A percentile compares a stretch with the other conserved stretches of the same genome.
Evolutionary conservation across 1,284 basidiomycete species (phyloP).

Genomic region (Tremellales sp.): DNA sequence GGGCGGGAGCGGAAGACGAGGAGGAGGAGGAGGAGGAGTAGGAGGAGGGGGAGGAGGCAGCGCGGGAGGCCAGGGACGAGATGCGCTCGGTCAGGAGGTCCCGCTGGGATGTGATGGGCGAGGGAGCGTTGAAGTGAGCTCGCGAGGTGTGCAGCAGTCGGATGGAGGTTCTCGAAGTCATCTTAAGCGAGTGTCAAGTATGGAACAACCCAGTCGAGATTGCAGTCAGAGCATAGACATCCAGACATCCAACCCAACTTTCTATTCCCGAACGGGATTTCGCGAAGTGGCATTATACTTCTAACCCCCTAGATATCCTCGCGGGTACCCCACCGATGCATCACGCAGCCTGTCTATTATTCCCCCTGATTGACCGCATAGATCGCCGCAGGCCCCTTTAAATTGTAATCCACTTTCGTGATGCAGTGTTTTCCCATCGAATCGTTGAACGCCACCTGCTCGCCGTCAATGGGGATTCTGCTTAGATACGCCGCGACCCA

Average conservation of each 20-base stretch:
- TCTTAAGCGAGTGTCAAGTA: too few relatives aligned
- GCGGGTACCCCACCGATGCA: too few relatives aligned
- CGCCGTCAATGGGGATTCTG: not conserved
- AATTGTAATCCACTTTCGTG: conserved; percentile 48
- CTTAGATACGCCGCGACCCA: conserved; percentile 46
- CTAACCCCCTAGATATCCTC: too few relatives aligned
- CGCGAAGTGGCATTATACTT: too few relatives aligned
- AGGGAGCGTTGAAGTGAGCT: conserved; percentile 6
- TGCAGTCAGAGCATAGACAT: too few relatives aligned
- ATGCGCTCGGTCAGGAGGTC: conserved; percentile 1
- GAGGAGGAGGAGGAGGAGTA: not conserved
- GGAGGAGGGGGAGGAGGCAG: too few relatives aligned
- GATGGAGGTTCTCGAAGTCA: too few relatives aligned
- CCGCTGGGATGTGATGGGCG: not conserved
- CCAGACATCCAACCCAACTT: too few relatives aligned
- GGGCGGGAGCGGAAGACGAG: not conserved
- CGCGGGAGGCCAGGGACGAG: too few relatives aligned
- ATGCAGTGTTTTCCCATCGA: conserved; percentile 40
- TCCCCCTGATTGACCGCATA: conserved; percentile 31
- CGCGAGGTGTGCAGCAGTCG: conserved; percentile 13
- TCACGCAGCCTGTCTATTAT: too few relatives aligned
- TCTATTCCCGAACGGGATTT: too few relatives aligned
- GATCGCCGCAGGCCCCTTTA: conserved; percentile 43
- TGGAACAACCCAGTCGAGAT: too few relatives aligned
- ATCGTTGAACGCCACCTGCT: conserved; percentile 39